Percentiles rank a stretch among this genome's conserved stretches.
Evolutionary conservation across 225 moss, liverwort and hornwort species (phyloP).

Genomic region (Rhytidiadelphus loreus): DNA sequence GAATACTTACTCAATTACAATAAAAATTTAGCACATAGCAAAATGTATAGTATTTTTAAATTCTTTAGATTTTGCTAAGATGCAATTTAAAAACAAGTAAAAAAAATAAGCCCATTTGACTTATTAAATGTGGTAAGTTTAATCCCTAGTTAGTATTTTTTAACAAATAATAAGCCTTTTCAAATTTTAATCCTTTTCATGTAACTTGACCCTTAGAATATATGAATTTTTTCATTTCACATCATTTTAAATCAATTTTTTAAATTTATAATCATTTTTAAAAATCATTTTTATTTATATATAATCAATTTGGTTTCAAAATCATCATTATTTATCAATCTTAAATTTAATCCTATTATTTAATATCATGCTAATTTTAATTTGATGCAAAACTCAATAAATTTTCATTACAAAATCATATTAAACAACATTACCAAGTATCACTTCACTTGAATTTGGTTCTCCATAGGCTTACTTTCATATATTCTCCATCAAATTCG

Average conservation of each 20-base stretch:
- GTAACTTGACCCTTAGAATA: background rate
- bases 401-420: background rate
- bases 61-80: background rate
- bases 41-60: background rate
- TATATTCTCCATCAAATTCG: conserved; percentile 17
- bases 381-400: background rate
- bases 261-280: too few species aligned
- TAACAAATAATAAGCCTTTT: background rate
- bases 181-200: background rate
- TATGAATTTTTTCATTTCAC: background rate
- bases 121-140: fast-evolving
- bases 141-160: background rate
- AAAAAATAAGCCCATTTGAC: background rate
- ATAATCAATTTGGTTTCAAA: background rate
- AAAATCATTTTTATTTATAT: too few species aligned
- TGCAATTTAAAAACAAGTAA: background rate
- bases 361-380: background rate
- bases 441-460: conserved; percentile 5
- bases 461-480: conserved; percentile 27
- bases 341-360: background rate
- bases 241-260: too few species aligned
- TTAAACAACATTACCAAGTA: background rate
- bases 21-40: fast-evolving
- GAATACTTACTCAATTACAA: fast-evolving
- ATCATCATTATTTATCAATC: too few species aligned